Evolutionary conservation across 495 filamentous ascomycete genomes (phyloP).

Genomic region (Opeltia flavorubescens): DNA sequence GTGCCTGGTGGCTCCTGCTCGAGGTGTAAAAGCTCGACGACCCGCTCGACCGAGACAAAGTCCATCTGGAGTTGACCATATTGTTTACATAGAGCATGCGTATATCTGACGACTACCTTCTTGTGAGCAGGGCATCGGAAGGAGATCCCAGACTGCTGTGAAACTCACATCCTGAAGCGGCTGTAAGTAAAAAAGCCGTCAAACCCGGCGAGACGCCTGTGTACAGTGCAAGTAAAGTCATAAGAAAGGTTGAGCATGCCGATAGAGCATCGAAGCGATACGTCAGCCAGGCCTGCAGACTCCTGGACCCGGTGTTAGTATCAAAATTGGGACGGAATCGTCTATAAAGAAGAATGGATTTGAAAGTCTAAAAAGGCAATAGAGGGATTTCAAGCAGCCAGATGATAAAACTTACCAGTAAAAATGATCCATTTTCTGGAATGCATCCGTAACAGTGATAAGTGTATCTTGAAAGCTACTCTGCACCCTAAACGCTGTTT

Average conservation of each 20-base stretch:
- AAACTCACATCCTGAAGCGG: constrained; percentile 32
- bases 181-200: constrained; percentile 60
- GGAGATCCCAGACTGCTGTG: too few relatives aligned
- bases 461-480: constrained; percentile 60
- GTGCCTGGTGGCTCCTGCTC: constrained; percentile 57
- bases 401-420: constrained; percentile 44
- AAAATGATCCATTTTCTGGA: constrained; percentile 88
- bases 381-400: too few relatives aligned
- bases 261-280: constrained; percentile 64
- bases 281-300: constrained; percentile 64
- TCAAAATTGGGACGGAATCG: not conserved
- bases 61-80: constrained; percentile 82
- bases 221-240: constrained; percentile 57
- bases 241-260: constrained; percentile 50
- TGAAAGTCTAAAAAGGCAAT: not conserved
- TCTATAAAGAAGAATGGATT: not conserved
- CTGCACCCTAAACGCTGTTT: constrained; percentile 49
- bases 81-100: constrained; percentile 55
- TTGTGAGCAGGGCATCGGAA: too few relatives aligned
- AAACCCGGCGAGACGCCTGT: constrained; percentile 55
- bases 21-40: constrained; percentile 61
- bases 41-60: constrained; percentile 73
- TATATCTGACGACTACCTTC: constrained; percentile 45
- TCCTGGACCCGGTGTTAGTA: constrained; percentile 13
- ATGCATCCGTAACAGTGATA: constrained; percentile 61